Conservation (phyloP, 2,329 filamentous ascomycete genomes). For the Aspergillus pseudoglaucus region DNA sequence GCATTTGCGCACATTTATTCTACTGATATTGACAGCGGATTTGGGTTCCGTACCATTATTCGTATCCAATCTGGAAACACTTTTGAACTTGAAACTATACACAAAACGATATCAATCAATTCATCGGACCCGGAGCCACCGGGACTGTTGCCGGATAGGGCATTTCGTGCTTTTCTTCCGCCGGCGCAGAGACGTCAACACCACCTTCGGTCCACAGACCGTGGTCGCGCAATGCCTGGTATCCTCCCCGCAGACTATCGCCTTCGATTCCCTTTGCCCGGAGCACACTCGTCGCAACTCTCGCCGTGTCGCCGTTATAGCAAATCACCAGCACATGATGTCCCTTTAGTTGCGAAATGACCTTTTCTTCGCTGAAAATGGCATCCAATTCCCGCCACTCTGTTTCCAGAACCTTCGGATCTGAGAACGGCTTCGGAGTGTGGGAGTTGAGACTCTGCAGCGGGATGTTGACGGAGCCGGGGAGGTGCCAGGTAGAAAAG, state of each 20-base stretch:
- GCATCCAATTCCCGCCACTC: conserved; percentile 46
- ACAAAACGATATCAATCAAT: conserved; percentile 2
- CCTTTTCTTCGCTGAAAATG: conserved; percentile 29
- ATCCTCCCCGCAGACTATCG: conserved; percentile 43
- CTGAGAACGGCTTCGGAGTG: conserved; percentile 42
- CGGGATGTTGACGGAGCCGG: conserved; percentile 42
- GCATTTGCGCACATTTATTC: conserved; percentile 12
- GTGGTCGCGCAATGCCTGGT: conserved; percentile 21
- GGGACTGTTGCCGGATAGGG: conserved; percentile 11
- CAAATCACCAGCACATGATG: conserved; percentile 45
- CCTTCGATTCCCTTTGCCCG: conserved; percentile 46
- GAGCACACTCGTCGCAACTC: conserved; percentile 50
- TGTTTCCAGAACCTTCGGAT: conserved; percentile 36
- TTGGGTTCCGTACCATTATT: not conserved
- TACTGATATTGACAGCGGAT: not conserved
- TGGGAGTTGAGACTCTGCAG: conserved; percentile 29
- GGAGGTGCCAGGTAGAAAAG: conserved; percentile 40
- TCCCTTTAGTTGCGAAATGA: conserved; percentile 16
- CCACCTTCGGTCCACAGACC: conserved; percentile 17
- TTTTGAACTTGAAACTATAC: not conserved
- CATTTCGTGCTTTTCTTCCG: conserved; percentile 1
- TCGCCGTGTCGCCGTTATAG: conserved; percentile 50
- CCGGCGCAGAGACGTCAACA: not conserved
- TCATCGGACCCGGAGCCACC: conserved; percentile 13
- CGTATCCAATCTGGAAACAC: not conserved